Conservation (phyloP, 441 rosid genomes). For the Populus trichocarpa region DNA sequence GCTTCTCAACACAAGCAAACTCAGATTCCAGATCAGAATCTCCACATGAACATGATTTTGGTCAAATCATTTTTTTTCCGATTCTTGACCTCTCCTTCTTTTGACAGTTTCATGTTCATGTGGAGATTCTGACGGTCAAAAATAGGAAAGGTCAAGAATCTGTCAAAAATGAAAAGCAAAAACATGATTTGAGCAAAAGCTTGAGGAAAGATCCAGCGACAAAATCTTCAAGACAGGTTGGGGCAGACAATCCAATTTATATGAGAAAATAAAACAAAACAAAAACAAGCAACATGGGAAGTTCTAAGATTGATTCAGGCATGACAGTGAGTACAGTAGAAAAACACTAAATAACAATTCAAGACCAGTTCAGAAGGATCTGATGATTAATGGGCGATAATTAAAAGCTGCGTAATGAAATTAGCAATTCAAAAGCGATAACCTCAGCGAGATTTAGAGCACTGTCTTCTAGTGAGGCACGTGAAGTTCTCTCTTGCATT, state of each 20-base stretch:
- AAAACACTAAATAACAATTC: conserved; percentile 1
- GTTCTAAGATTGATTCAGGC: neutral
- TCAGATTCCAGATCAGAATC: neutral
- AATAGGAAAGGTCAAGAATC: neutral
- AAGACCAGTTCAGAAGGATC: neutral
- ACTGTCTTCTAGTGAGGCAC: conserved; percentile 89
- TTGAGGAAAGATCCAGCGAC: neutral
- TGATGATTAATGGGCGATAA: neutral
- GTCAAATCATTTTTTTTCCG: no score
- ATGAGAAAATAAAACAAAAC: neutral
- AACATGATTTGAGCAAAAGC: neutral
- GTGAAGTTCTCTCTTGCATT: conserved; percentile 76
- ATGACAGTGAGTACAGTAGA: neutral
- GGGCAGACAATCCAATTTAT: neutral
- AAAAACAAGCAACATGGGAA: neutral
- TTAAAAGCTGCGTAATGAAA: conserved; percentile 5
- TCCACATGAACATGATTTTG: neutral
- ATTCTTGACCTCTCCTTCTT: no score
- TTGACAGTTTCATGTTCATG: neutral
- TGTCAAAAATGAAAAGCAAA: neutral
- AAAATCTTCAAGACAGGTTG: neutral
- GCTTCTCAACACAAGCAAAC: conserved; percentile 16
- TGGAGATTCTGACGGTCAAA: neutral
- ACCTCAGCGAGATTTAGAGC: conserved; percentile 95
- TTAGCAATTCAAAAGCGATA: conserved; percentile 9